Base-by-base conservation (phyloP, 176 grass and related monocot species). In the Oryza longistaminata region DNA sequence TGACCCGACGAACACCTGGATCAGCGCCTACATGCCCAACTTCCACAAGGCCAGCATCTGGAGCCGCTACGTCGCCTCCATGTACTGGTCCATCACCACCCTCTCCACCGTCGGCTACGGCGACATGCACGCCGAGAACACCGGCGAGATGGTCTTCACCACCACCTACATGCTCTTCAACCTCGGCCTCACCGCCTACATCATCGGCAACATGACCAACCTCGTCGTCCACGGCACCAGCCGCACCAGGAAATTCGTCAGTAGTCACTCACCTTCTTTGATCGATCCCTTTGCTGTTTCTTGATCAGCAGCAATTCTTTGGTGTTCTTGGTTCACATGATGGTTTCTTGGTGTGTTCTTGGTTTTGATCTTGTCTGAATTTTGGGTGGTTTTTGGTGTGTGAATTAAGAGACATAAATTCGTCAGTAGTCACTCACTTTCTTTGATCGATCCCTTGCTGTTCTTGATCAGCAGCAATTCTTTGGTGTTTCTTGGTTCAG, bases 131-230 rank as follows among this genome's bases (percentile, higher is more conserved):
- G 91, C 93, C 69, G 93, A 88, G 39, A 98, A 98, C 88, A 77
- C 83, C 6, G 40, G 85, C n/a, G 96, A 98, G 82, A 98, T 93
- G 88, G 52, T 98, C 35, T 97, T 98, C 85, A 79, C 83, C 61
- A 98, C 76, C 9, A 13, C 84, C 73, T 95, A 95, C 85, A 98
- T 95, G 91, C 88, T 98, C 73, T 98, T 98, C 68, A 95, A 98
- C 87, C 93, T 98, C 35, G 91, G 96, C 5, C 82, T 95, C 80
- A 93, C 96, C 27, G 96, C 96, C 1, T 98, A 98, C 92, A 86
- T 98, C 70, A 98, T 95, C 52, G 96, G 96, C 77, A 98, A 98
- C 81, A 98, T 98, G 96, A 95, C 96, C 70, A 93, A 98, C 83
- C 89, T 98, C 68, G 93, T 98, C 15, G 96, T 98, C 14, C 91